Percentiles rank a stretch among this genome's conserved stretches.
Conservation (phyloP, 192 early-diverging fungal genomes). For the Paraglomus brasilianum region DNA sequence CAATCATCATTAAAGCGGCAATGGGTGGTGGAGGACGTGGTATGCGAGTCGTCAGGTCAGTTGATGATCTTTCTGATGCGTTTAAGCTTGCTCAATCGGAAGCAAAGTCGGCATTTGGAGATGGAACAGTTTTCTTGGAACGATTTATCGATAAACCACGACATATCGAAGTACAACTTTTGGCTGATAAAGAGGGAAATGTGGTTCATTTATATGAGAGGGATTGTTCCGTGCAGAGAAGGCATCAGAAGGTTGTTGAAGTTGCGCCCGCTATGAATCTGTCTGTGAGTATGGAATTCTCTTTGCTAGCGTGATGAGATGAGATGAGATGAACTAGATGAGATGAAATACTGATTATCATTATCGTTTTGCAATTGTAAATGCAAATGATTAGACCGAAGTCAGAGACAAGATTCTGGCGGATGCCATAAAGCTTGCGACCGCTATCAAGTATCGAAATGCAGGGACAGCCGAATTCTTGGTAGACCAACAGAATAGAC, state of each 20-base stretch:
- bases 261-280: constrained; percentile 84
- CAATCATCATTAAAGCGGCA: constrained; percentile 96
- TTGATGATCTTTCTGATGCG: constrained; percentile 65
- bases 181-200: constrained; percentile 84
- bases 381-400: constrained; percentile 25
- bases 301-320: background rate
- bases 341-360: background rate
- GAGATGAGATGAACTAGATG: background rate
- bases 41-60: constrained; percentile 90
- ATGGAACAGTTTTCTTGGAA: constrained; percentile 94
- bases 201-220: constrained; percentile 91
- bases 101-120: constrained; percentile 91
- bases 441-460: constrained; percentile 86
- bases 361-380: background rate
- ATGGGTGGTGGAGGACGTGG: constrained; percentile 96
- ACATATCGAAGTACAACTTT: constrained; percentile 97
- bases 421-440: constrained; percentile 91
- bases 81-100: constrained; percentile 88
- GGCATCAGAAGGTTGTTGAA: constrained; percentile 97
- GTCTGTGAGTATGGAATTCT: constrained; percentile 30
- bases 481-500: constrained; percentile 78
- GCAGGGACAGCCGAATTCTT: constrained; percentile 98
- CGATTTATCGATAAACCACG: constrained; percentile 87
- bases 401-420: constrained; percentile 77
- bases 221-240: constrained; percentile 96